Evolutionary conservation across 2,329 filamentous ascomycete genomes (phyloP), one percentile per base, ranked within the genome.

Genomic region (Byssochlamys sp.): DNA sequence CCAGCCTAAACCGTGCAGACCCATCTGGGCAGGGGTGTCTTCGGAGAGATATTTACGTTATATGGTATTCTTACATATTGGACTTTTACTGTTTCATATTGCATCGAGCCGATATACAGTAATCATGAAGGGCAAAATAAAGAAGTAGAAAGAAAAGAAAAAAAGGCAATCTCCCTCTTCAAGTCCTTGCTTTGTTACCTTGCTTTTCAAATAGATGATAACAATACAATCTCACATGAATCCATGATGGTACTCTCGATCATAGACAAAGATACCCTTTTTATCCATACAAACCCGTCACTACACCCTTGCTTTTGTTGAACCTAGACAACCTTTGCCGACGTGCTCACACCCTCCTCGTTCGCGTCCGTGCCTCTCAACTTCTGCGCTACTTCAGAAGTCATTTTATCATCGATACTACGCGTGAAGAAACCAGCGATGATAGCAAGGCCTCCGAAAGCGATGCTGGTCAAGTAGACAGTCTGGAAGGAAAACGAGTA

Each of bases 401-500:
- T 49, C 45, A 59, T 39, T n/a, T 52, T 31, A 10, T 57, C 55
- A 27, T 59, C 58, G 10, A 59, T 35, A 11, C 51, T 39, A 28
- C 53, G 29, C 10, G 58, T 52, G 29, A 58, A 58, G 12, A 58
- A 27, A 19, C 56, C 53, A 2, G 58, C 56, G 27, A 59, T 50
- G 28, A 55, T 28, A 24, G 63, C 63, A 25, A 61, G 11, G 5
- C 59, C 55, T 14, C 60, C 62, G 19, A 65, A 65, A 4, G 62
- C 61, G 50, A 65, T 58, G n/a, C 54, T 53, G 29, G 59, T 25
- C 35, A 63, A 56, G 60, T 62, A 80, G 1, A 81, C 77, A 2
- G 73, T 70, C 56, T 68, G 66, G 64, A 80, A 79, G 2, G 74
- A 73, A n/a, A 70, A 57, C 4, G 70, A 65, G 62, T 80, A 78